phyloP scores from a whole-genome alignment of 2,329 filamentous ascomycete species.

The Pseudogymnoascus sp. region DNA sequence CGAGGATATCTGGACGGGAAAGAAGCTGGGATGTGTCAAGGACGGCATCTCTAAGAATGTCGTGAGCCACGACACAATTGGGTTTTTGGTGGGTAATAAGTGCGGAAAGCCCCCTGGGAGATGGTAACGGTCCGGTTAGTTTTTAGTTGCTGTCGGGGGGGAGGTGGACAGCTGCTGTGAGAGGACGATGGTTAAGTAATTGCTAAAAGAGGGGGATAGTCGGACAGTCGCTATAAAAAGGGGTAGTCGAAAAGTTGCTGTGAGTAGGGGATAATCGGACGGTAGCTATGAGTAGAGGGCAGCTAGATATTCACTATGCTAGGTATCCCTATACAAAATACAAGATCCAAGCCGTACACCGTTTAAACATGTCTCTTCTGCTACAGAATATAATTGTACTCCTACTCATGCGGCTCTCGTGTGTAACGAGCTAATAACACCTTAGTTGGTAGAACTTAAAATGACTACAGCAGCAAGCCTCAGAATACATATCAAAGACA shows the following conservation, averaged over 20 bases:
- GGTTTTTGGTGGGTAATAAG: constrained; percentile 20
- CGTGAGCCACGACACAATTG: constrained; percentile 31
- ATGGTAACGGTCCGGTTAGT: constrained; percentile 2
- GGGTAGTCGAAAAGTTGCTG: background rate
- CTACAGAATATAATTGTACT: background rate
- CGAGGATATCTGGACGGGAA: constrained; percentile 40
- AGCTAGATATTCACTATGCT: background rate
- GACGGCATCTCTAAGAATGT: constrained; percentile 26
- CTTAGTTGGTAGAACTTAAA: too few relatives aligned
- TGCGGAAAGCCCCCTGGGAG: constrained; percentile 11
- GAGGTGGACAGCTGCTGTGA: background rate
- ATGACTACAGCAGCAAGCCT: too few relatives aligned
- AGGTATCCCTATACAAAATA: background rate
- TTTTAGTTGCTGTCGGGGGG: too few relatives aligned
- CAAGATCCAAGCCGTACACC: background rate
- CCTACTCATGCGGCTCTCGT: background rate
- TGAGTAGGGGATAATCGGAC: background rate
- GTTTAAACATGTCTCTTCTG: background rate
- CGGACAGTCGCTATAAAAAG: background rate
- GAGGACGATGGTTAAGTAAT: background rate
- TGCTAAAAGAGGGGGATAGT: background rate
- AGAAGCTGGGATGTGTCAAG: constrained; percentile 32
- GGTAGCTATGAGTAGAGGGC: background rate
- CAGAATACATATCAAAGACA: too few relatives aligned
- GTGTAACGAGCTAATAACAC: too few relatives aligned